Evolutionary conservation across 768 basidiomycete species (phyloP).

Genomic region (Favolaschia claudopus): DNA sequence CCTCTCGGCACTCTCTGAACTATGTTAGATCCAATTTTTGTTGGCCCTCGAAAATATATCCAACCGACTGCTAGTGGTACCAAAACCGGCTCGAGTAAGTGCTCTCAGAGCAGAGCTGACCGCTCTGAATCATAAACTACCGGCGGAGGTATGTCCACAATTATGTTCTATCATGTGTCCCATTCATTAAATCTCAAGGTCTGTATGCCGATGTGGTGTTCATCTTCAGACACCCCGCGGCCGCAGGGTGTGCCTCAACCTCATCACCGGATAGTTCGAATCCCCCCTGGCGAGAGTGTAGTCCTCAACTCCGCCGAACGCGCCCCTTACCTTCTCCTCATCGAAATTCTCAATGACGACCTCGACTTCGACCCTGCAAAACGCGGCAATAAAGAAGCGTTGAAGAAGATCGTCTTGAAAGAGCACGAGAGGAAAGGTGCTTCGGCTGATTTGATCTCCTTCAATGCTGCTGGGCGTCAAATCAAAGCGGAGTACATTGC

Average conservation of each 20-base stretch:
- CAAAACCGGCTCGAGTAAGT: constrained; percentile 92
- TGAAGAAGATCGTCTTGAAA: constrained; percentile 78
- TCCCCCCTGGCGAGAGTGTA: constrained; percentile 97
- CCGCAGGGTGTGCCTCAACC: constrained; percentile 57
- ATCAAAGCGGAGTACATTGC: constrained; percentile 31
- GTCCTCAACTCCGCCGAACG: constrained; percentile 98
- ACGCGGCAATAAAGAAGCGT: constrained; percentile 83
- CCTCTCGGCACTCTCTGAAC: constrained; percentile 13
- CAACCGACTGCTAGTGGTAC: constrained; percentile 89
- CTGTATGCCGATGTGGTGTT: constrained; percentile 90
- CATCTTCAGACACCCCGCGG: constrained; percentile 67
- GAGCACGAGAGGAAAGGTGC: constrained; percentile 67
- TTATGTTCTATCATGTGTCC: constrained; percentile 47
- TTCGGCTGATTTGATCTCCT: constrained; percentile 62
- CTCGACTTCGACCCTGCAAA: constrained; percentile 91
- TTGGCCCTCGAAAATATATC: constrained; percentile 91
- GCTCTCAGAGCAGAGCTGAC: constrained; percentile 97
- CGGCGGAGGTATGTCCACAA: constrained; percentile 68
- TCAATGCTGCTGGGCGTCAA: constrained; percentile 37
- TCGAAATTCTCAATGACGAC: constrained; percentile 90
- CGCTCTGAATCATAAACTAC: constrained; percentile 92
- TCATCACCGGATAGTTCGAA: constrained; percentile 95
- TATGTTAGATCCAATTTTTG: constrained; percentile 79
- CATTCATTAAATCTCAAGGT: constrained; percentile 53
- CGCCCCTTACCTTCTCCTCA: constrained; percentile 90